Percentiles rank a stretch among this genome's conserved stretches.
These are phyloP conservation scores for Musa troglodytarum DNA, from an alignment of 176 grass and related monocot species.

Conservation along the genomic window DNA sequence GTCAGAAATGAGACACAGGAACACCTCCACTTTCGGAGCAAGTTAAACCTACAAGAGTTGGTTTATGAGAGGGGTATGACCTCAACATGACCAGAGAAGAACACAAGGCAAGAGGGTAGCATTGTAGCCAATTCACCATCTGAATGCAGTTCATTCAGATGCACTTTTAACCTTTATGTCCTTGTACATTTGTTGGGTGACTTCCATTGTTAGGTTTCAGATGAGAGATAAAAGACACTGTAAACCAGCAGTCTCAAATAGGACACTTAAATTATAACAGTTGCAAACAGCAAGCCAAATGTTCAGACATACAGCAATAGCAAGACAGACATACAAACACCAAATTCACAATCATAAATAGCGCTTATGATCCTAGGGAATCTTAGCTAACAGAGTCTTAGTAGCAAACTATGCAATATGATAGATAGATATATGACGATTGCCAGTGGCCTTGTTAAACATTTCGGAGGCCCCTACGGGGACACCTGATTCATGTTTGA, in stretches of 20 bases:
- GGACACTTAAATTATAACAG: background rate
- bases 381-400: slow-evolving; percentile 4
- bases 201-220: background rate
- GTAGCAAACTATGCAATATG: background rate
- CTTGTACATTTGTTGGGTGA: too few species aligned
- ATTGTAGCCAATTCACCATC: too few species aligned
- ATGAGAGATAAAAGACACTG: background rate
- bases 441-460: background rate
- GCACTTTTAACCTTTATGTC: too few species aligned
- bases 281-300: background rate
- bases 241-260: background rate
- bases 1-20: too few species aligned
- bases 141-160: too few species aligned
- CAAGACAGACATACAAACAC: background rate
- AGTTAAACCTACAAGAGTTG: too few species aligned
- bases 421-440: background rate
- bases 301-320: background rate
- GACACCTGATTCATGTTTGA: background rate
- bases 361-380: background rate
- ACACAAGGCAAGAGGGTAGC: too few species aligned
- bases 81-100: too few species aligned
- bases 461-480: background rate
- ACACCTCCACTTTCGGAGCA: too few species aligned
- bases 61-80: too few species aligned
- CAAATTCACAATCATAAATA: background rate